Conservation (phyloP, 2,329 filamentous ascomycete genomes). For the Cryphonectria radicalis region DNA sequence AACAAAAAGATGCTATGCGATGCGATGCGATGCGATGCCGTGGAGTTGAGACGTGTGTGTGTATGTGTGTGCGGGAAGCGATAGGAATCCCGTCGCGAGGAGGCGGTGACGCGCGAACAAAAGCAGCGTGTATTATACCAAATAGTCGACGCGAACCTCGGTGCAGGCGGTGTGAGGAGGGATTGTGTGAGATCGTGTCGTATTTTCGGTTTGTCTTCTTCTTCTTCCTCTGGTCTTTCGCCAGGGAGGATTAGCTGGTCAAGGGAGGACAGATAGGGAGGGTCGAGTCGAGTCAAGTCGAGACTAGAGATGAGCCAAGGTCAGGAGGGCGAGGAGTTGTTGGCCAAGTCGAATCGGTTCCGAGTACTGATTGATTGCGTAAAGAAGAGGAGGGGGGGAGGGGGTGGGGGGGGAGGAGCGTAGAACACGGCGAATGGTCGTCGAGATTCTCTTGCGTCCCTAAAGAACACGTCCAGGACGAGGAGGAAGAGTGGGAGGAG, state of each 20-base stretch:
- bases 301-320: too few species aligned
- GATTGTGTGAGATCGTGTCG: not conserved
- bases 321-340: not conserved
- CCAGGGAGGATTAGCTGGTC: not conserved
- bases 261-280: not conserved
- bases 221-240: not conserved
- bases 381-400: not conserved
- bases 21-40: not conserved
- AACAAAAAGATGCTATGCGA: not conserved
- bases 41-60: slow-evolving; percentile 1
- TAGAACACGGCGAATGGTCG: too few species aligned
- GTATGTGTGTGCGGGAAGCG: not conserved
- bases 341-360: not conserved
- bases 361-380: not conserved
- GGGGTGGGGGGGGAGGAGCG: too few species aligned
- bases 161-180: not conserved
- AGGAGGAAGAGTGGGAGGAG: too few species aligned
- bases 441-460: too few species aligned
- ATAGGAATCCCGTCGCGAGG: not conserved
- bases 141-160: not conserved
- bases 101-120: not conserved
- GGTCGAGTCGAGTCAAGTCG: not conserved
- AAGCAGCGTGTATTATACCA: not conserved
- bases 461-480: too few species aligned
- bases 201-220: not conserved